phyloP scores from a whole-genome alignment of 768 basidiomycete genomes.

The Suillus ampliporus region DNA sequence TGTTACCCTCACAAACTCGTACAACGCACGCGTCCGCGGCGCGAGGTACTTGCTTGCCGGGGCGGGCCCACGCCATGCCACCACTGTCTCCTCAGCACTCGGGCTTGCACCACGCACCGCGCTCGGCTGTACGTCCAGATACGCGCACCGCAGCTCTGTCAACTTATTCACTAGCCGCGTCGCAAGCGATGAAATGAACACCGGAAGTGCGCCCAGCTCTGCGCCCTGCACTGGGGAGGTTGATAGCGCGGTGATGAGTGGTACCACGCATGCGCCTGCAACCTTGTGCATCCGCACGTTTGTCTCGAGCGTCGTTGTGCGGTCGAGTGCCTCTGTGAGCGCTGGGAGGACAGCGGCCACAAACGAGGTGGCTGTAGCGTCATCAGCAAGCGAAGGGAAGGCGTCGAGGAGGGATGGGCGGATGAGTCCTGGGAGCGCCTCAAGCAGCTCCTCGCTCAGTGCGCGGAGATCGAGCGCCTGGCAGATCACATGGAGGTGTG shows the following conservation, averaged over 20 bases:
- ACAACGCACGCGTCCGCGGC: conserved; percentile 62
- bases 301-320: conserved; percentile 75
- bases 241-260: conserved; percentile 58
- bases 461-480: conserved; percentile 90
- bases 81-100: conserved; percentile 12
- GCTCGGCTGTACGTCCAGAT: conserved; percentile 28
- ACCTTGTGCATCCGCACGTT: conserved; percentile 71
- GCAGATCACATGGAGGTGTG: conserved; percentile 76
- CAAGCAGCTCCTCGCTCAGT: conserved; percentile 67
- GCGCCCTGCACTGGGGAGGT: conserved; percentile 15
- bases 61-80: conserved; percentile 56
- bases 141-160: conserved; percentile 36
- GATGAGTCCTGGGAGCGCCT: conserved; percentile 28
- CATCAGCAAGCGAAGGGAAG: conserved; percentile 2
- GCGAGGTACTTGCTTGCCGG: conserved; percentile 70
- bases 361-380: neutral
- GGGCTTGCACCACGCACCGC: conserved; percentile 23
- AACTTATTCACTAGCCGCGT: conserved; percentile 23
- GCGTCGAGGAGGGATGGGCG: conserved; percentile 2
- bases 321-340: conserved; percentile 62
- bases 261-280: conserved; percentile 62
- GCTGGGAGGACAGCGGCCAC: conserved; percentile 38
- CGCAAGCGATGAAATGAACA: conserved; percentile 28
- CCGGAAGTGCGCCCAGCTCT: conserved; percentile 29
- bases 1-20: conserved; percentile 74